These are phyloP conservation scores for Botrytis porri DNA, from an alignment of 2,329 filamentous ascomycete species.

Conservation along the genomic window DNA sequence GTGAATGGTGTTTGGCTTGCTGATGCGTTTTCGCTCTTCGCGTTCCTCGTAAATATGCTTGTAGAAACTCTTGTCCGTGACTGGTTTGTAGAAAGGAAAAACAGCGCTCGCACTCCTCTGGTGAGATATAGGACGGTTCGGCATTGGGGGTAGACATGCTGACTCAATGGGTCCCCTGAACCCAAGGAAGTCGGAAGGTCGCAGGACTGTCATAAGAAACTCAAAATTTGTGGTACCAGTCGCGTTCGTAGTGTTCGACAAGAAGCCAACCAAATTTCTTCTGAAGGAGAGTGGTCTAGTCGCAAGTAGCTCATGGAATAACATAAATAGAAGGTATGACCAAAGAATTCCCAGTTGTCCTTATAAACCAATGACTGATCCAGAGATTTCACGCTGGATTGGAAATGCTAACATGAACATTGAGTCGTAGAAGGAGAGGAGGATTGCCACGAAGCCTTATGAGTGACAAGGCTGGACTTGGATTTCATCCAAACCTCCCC, in stretches of 20 bases:
- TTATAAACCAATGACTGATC: not conserved
- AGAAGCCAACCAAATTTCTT: not conserved
- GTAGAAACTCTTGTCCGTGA: constrained; percentile 3
- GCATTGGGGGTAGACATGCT: constrained; percentile 1
- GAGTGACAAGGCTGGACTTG: not conserved
- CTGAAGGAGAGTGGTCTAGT: not conserved
- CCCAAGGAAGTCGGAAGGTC: not conserved
- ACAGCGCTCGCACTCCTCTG: constrained; percentile 6
- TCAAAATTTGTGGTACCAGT: not conserved
- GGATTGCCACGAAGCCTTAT: not conserved
- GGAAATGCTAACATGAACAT: not conserved
- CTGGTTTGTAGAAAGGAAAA: constrained; percentile 9
- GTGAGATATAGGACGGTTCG: constrained; percentile 1
- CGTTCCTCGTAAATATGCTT: constrained; percentile 12
- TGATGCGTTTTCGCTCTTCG: constrained; percentile 5
- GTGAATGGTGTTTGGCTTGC: not conserved
- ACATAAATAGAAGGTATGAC: not conserved
- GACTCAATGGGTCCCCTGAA: not conserved
- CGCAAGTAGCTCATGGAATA: not conserved
- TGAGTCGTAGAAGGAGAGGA: no score
- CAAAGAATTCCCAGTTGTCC: not conserved
- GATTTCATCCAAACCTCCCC: not conserved
- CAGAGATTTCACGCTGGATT: not conserved
- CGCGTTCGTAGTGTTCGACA: not conserved
- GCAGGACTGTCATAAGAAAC: not conserved